Conservation (phyloP, 805 yeast genomes). For the Pichia kluyveri region DNA sequence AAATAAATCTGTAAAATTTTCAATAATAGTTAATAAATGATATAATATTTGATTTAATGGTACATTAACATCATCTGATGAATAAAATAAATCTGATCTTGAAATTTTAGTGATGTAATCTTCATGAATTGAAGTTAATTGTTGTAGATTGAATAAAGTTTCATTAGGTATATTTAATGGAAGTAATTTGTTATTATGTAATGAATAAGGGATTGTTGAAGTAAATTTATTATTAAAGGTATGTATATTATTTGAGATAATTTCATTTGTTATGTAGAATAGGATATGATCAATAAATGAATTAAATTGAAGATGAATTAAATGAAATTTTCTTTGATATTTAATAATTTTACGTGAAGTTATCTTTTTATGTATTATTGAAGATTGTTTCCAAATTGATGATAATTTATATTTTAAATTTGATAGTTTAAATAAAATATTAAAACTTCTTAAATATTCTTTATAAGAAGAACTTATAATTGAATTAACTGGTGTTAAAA, state of each 20-base stretch:
- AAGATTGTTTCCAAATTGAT: conserved; percentile 33
- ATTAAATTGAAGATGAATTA: conserved; percentile 31
- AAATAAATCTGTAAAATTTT: conserved; percentile 30
- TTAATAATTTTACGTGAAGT: conserved; percentile 1
- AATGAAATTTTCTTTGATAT: conserved; percentile 22
- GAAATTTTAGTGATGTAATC: conserved; percentile 29
- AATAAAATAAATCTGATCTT: conserved; percentile 17
- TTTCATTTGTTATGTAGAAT: conserved; percentile 35
- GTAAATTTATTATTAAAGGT: conserved; percentile 20
- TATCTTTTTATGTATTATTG: not conserved
- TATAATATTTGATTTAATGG: conserved; percentile 1
- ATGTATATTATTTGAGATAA: conserved; percentile 33
- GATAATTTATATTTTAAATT: conserved; percentile 49
- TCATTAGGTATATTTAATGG: conserved; percentile 15
- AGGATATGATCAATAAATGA: conserved; percentile 34
- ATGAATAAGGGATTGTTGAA: conserved; percentile 1
- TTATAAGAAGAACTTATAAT: conserved; percentile 44
- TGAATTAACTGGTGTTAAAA: conserved; percentile 41
- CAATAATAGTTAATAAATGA: conserved; percentile 19
- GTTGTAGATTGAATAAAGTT: conserved; percentile 36
- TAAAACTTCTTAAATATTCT: conserved; percentile 73
- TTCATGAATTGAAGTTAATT: conserved; percentile 30
- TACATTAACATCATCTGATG: conserved; percentile 6
- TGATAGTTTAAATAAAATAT: conserved; percentile 73
- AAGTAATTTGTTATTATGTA: conserved; percentile 1